Evolutionary conservation across 2,329 filamentous ascomycete genomes (phyloP), one percentile per base, ranked within the genome.

Genomic region (Thermoascus crustaceus): DNA sequence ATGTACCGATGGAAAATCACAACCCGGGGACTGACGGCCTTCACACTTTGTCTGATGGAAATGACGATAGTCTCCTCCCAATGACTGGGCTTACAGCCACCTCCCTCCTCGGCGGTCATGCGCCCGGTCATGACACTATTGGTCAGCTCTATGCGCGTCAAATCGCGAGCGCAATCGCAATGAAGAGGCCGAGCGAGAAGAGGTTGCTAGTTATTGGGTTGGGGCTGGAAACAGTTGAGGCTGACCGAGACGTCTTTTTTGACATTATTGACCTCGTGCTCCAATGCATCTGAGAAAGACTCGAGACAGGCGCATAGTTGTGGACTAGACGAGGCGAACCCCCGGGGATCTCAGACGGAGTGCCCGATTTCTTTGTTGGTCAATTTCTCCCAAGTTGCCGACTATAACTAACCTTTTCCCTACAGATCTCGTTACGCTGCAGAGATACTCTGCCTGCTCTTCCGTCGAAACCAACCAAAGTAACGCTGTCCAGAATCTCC

Each of bases 91-190:
- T 96, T 26, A 94, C 85, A 0, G 85, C 91, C 1, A 89, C 79
- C 23, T 94, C 87, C 0, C 67, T 98, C 2, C 71, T 98, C 0
- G 91, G 91, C 2, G 87, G 82, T 7, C 86, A 88, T 30, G 78
- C 81, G 20, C 72, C 81, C 34, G 79, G 84, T 30, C 75, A 87
- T 27, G 87, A 95, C 53, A 85, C 82, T 0, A 61, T 93, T 4
- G 89, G 86, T 1, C 88, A 95, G 58, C 75, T 95, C 2, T 82
- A 93, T 52, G 88, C 88, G 2, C 85, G 85, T 27, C 89, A 95
- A 52, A 81, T 96, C 46, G 91, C 82, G 4, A 93, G 80, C 52
- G 76, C 82, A 24, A 74, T 98, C 40, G 72, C 80, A 11, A 76
- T 81, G 40, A 79, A 79, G 43, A 72, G 83, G 34, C 78, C 85